Percentiles rank a stretch among this genome's conserved stretches.
Evolutionary conservation across 495 filamentous ascomycete genomes (phyloP).

Genomic region (Penicillium ochrochloron): DNA sequence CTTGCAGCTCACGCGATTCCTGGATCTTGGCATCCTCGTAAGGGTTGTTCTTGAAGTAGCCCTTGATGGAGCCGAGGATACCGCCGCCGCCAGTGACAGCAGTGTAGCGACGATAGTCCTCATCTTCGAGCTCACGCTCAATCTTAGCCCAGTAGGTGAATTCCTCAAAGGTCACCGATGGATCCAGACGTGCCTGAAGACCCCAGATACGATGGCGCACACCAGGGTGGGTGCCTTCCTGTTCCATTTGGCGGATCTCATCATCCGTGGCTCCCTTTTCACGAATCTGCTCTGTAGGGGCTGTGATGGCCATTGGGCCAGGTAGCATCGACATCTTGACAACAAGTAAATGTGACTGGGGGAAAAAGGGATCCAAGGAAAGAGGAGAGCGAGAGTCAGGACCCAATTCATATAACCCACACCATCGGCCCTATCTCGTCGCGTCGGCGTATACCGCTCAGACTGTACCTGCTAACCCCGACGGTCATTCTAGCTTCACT

Average conservation of each 20-base stretch:
- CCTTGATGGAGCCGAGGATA: conserved; percentile 16
- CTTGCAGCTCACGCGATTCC: conserved; percentile 19
- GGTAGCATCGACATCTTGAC: conserved; percentile 22
- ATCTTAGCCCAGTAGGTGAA: conserved; percentile 41
- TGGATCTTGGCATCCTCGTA: conserved; percentile 17
- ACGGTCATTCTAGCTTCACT: background rate
- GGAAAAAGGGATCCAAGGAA: background rate
- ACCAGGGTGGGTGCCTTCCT: conserved; percentile 9
- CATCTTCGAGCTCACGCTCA: conserved; percentile 30
- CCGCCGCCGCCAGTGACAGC: background rate
- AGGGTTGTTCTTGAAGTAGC: conserved; percentile 14
- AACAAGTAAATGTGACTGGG: background rate
- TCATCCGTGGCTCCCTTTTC: conserved; percentile 3
- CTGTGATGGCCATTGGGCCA: conserved; percentile 20
- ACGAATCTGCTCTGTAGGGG: conserved; percentile 22
- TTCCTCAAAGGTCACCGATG: conserved; percentile 40
- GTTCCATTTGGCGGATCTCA: conserved; percentile 15
- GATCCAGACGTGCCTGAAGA: conserved; percentile 34
- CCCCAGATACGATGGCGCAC: conserved; percentile 31
- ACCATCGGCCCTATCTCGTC: background rate
- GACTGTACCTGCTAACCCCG: background rate
- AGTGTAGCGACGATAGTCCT: conserved; percentile 13
- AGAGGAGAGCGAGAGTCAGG: background rate
- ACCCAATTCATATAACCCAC: conserved; percentile 3
- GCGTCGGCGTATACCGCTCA: background rate